These are phyloP conservation scores for Barnettozyma siamensis DNA, from an alignment of 805 yeast species.

Conservation along the genomic window DNA sequence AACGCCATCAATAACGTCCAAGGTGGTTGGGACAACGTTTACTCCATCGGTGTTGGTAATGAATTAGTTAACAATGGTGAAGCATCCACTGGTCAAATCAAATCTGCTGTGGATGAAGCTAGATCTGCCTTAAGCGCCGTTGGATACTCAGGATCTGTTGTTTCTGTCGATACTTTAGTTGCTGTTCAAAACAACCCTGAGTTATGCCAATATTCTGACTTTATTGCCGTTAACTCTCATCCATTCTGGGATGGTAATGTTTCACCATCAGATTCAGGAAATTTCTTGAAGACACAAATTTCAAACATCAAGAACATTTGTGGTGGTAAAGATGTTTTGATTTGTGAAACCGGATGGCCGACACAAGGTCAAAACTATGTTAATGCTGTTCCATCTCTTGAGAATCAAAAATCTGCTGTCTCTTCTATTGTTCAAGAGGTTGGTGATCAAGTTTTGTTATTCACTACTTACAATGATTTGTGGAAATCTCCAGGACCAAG, in stretches of 20 bases:
- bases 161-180: constrained; percentile 59
- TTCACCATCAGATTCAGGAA: constrained; percentile 45
- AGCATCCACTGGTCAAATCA: constrained; percentile 41
- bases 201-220: constrained; percentile 54
- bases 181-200: constrained; percentile 49
- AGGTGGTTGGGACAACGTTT: constrained; percentile 52
- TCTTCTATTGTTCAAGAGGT: constrained; percentile 40
- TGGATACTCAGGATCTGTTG: constrained; percentile 50
- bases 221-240: constrained; percentile 61
- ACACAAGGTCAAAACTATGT: constrained; percentile 51
- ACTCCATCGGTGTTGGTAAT: constrained; percentile 58
- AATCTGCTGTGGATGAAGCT: constrained; percentile 41
- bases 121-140: constrained; percentile 39
- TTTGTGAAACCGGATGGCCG: constrained; percentile 72
- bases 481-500: constrained; percentile 56
- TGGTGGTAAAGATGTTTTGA: constrained; percentile 40
- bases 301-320: constrained; percentile 39
- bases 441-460: constrained; percentile 47
- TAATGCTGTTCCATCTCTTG: constrained; percentile 47
- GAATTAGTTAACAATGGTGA: constrained; percentile 54
- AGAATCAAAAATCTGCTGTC: constrained; percentile 48
- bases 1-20: constrained; percentile 38
- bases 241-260: constrained; percentile 59
- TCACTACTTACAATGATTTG: constrained; percentile 56
- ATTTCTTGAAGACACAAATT: constrained; percentile 46